Evolutionary conservation across 345 rosid genomes (phyloP), one percentile per base, ranked within the genome.

Genomic region (Psidium friedrichsthalianum): DNA sequence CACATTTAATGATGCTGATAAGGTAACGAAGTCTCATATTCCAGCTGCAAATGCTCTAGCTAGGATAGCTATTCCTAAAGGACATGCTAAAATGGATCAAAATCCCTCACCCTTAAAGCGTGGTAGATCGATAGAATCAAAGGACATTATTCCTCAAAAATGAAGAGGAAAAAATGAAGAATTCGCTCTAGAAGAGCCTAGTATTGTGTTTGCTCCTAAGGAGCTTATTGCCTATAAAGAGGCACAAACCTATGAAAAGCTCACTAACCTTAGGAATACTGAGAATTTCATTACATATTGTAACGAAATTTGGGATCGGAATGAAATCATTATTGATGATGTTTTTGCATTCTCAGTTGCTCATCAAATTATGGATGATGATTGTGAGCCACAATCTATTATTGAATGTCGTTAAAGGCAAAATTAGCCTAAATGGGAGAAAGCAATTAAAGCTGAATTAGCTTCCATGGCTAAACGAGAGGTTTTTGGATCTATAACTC

Each of bases 191-290:
- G 1, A 81, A 24, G 21, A 80, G 9, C 6, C 0, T 7, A 3
- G 0, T 20, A 3, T 20, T 22, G 1, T 42, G 52, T 25, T 80
- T 32, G 18, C 54, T 80, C 10, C 3, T 0, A 20, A 80, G 47
- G n/a, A 80, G 82, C 51, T 25, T 80, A 44, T 40, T 42, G 7
- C 52, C 54, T 9, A 0, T 80, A 5, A 80, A 22, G 16, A 80
- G 18, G 16, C 29, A 1, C 4, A 51, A 80, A 42, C 18, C 20
- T n/a, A 40, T 44, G 18, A 80, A 51, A 47, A 22, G 25, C 8
- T 16, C 18, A 78, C 8, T 0, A 20, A 78, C 6, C n/a, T 0
- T 0, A 0, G 0, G 7, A 78, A 78, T 22, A 24, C 0, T 20
- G 0, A 22, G 52, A 44, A 40, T 51, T 78, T 4, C 0, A 78